Evolutionary conservation across 148 eudicot genomes (phyloP).

Genomic region (Silene uniflora): DNA sequence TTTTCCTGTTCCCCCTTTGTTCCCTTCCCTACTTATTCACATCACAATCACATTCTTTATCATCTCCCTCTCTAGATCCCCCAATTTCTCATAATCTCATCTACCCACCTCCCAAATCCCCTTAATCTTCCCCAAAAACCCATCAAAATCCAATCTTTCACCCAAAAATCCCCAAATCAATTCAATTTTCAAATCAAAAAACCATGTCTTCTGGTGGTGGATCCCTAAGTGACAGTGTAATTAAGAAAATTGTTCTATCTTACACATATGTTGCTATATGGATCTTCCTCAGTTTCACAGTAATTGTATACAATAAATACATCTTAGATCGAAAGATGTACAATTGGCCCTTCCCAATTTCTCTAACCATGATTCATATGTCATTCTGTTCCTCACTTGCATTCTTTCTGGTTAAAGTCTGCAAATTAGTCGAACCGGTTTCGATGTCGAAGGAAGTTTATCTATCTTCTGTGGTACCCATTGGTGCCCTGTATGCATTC

Average conservation of each 20-base stretch:
- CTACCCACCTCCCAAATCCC: constrained; percentile 10
- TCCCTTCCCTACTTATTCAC: background rate
- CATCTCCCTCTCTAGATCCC: background rate
- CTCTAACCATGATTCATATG: constrained; percentile 85
- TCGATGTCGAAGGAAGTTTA: constrained; percentile 52
- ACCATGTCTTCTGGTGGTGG: constrained; percentile 29
- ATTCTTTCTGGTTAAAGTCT: constrained; percentile 37
- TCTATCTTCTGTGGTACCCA: constrained; percentile 53
- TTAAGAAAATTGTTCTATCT: constrained; percentile 52
- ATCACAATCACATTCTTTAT: background rate
- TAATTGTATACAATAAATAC: constrained; percentile 76
- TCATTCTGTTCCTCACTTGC: constrained; percentile 58
- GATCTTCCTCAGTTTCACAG: constrained; percentile 66
- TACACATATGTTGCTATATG: constrained; percentile 64
- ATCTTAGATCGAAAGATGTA: constrained; percentile 66
- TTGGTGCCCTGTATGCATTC: constrained; percentile 54
- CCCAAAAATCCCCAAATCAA: background rate
- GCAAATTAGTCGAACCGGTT: constrained; percentile 53
- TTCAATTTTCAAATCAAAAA: background rate
- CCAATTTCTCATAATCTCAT: background rate
- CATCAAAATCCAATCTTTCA: background rate
- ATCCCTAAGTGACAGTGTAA: constrained; percentile 48
- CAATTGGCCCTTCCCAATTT: constrained; percentile 71
- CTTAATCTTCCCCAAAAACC: background rate
- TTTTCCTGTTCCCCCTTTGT: background rate